A percentile compares a stretch with the other conserved stretches of the same genome.
These are phyloP conservation scores for Nitzschia sp. DNA, from an alignment of 108 stramenopile species.

Conservation along the genomic window DNA sequence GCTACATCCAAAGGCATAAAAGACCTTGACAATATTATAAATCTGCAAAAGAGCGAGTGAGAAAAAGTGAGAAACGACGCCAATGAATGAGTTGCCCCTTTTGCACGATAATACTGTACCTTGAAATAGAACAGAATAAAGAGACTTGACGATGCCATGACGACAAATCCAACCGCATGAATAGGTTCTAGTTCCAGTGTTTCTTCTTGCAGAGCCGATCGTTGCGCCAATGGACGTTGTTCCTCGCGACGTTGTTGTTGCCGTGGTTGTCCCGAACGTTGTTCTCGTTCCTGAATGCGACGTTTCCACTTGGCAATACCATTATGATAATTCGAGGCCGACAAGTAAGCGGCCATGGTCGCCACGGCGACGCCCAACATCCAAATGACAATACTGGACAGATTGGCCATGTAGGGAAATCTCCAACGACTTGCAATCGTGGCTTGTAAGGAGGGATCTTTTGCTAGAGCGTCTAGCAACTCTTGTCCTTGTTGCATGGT, in stretches of 20 bases:
- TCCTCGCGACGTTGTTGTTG: neutral
- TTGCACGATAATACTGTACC: constrained; percentile 36
- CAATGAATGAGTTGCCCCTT: neutral
- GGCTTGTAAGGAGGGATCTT: neutral
- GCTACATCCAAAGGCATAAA: constrained; percentile 79
- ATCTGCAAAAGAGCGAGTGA: constrained; percentile 36
- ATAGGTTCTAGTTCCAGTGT: constrained; percentile 71
- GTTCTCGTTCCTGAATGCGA: neutral
- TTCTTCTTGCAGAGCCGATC: constrained; percentile 44
- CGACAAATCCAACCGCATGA: constrained; percentile 83
- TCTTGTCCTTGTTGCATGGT: constrained; percentile 70
- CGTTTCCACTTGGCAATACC: constrained; percentile 11
- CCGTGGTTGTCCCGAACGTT: constrained; percentile 18
- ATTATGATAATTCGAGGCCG: constrained; percentile 61
- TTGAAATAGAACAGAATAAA: constrained; percentile 89
- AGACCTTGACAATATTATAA: constrained; percentile 71
- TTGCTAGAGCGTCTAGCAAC: constrained; percentile 10
- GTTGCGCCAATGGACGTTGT: constrained; percentile 15
- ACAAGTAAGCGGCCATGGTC: constrained; percentile 55
- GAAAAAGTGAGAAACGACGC: neutral
- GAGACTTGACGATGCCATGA: constrained; percentile 75
- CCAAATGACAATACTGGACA: constrained; percentile 65
- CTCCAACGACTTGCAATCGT: constrained; percentile 32
- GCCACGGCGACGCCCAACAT: constrained; percentile 67
- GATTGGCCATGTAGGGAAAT: constrained; percentile 58